Base-by-base conservation (phyloP, 768 basidiomycete species). In the Trametes maxima region DNA sequence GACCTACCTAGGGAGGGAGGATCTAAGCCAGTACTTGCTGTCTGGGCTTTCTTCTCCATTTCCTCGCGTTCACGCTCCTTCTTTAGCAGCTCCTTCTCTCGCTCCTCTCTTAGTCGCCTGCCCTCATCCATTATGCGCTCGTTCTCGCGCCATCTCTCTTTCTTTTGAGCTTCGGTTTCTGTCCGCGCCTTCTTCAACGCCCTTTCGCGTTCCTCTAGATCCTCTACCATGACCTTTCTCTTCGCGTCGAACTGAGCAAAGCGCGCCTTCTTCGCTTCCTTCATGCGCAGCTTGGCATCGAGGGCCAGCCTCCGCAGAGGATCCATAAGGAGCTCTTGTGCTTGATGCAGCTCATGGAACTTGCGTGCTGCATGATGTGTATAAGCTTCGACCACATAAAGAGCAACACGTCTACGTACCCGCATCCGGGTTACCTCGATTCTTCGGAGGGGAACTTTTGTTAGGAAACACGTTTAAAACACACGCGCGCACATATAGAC, bases 321-420 rank as follows among this genome's bases (percentile, higher is more conserved):
- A 67, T 94, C 92, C 58, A 93, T 86, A 6, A 94, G 78, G 1
- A 92, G 78, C 70, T 92, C 87, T 67, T 91, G 89, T 0, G 92
- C 90, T 61, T 85, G 85, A 57, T 88, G 93, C 50, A 94, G 82
- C 57, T 90, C 90, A 70, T 94, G 92, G 69, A 94, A 94, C 70
- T 91, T 89, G 57, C 86, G 82, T 2, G 89, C 89, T 85, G 42
- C n/a, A 46, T 5, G 28, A 42, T 1, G 33, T 40, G n/a, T 11
- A 44, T 44, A 10, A 51, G 45, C 7, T 11, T 21, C 24, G 12
- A 19, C 43, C 42, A 16, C 11, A 21, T n/a, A 22, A 24, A 5
- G 7, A 52, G 19, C 17, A 42, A 21, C 3, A 46, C 35, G 13
- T 36, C 12, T 13, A 67, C 78, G 57, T 57, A 85, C 89, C 86